Evolutionary conservation across 2,329 filamentous ascomycete species (phyloP).

Genomic region (Chaetomium sp.): DNA sequence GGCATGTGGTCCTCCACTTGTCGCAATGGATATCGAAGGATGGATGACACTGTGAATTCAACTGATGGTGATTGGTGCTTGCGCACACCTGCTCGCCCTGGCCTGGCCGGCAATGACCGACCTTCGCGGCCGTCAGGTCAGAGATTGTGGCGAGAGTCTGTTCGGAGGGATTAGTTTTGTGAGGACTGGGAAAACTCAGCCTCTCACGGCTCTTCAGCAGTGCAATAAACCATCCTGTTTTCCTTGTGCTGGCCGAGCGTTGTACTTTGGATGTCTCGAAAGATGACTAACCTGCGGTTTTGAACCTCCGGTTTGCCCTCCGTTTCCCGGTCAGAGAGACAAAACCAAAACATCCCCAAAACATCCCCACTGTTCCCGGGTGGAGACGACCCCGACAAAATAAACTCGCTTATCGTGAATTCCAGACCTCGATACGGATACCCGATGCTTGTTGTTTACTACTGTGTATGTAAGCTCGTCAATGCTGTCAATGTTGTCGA

Average conservation of each 20-base stretch:
- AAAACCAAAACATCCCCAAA: background rate
- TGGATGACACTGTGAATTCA: background rate
- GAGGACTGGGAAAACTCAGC: background rate
- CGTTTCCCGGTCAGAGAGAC: background rate
- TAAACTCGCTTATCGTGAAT: slow-evolving; percentile 20
- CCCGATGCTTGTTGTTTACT: background rate
- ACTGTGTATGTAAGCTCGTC: too few relatives aligned
- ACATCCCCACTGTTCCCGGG: slow-evolving; percentile 10
- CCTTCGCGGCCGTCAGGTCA: background rate
- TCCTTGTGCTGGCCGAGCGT: background rate
- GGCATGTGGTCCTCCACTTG: background rate
- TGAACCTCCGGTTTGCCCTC: background rate
- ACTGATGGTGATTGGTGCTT: background rate
- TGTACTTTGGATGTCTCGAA: background rate
- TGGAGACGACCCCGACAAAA: background rate
- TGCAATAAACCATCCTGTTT: too few relatives aligned
- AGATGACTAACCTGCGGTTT: background rate
- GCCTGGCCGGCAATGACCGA: background rate
- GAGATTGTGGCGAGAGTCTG: background rate
- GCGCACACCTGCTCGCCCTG: background rate
- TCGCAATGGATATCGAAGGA: background rate
- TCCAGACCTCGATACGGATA: slow-evolving; percentile 16
- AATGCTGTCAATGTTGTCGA: too few relatives aligned
- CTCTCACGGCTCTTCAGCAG: too few relatives aligned
- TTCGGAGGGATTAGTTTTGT: background rate